Conservation (phyloP, 352 stramenopile species). For the Pilasporangium apinafurcum region DNA sequence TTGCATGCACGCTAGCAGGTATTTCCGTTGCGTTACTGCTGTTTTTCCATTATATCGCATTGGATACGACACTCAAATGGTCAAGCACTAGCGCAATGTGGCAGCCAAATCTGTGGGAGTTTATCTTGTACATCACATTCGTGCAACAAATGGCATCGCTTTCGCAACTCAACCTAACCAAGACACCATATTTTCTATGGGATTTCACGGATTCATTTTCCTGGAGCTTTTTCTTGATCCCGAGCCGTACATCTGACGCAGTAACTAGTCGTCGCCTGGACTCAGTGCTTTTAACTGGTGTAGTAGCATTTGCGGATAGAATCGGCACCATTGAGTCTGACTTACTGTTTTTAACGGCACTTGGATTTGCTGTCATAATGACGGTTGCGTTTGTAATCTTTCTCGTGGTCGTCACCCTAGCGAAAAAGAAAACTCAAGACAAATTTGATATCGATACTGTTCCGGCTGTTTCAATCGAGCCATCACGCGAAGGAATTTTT, state of each 20-base stretch:
- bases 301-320: constrained; percentile 51
- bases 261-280: constrained; percentile 28
- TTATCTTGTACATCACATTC: constrained; percentile 54
- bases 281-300: constrained; percentile 38
- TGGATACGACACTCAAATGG: constrained; percentile 36
- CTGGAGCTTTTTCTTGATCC: constrained; percentile 61
- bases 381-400: constrained; percentile 27
- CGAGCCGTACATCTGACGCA: constrained; percentile 1
- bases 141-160: constrained; percentile 64
- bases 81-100: constrained; percentile 26
- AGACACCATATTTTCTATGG: constrained; percentile 58
- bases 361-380: constrained; percentile 41
- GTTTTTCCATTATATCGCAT: constrained; percentile 55
- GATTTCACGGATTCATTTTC: constrained; percentile 67
- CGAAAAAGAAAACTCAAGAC: constrained; percentile 48
- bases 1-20: constrained; percentile 43
- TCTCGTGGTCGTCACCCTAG: constrained; percentile 39
- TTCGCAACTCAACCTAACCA: constrained; percentile 50
- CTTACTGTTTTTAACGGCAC: constrained; percentile 24
- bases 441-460: constrained; percentile 27
- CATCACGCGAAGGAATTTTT: constrained; percentile 14
- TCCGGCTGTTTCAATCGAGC: constrained; percentile 18
- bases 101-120: constrained; percentile 76
- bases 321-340: constrained; percentile 40
- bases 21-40: constrained; percentile 55